Evolutionary conservation across 768 basidiomycete species (phyloP).

Genomic region (Naematelia aurantialba): DNA sequence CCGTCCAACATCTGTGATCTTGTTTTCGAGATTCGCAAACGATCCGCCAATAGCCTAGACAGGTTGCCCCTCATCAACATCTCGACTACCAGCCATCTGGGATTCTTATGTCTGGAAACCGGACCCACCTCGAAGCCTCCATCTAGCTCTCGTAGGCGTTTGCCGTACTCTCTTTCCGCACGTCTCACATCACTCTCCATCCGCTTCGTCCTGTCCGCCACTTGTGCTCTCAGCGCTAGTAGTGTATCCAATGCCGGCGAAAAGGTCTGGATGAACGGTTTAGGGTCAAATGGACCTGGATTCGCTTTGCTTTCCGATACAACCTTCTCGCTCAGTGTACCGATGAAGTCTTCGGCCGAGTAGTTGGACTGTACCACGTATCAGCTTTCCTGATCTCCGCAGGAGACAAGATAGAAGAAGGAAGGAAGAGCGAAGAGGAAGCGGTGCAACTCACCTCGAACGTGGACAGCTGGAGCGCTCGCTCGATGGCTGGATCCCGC

Average conservation of each 20-base stretch:
- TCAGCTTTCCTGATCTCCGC: constrained; percentile 15
- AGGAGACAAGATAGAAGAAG: not conserved
- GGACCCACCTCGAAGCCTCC: constrained; percentile 80
- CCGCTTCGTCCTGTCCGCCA: constrained; percentile 82
- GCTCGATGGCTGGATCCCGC: constrained; percentile 56
- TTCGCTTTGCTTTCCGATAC: constrained; percentile 78
- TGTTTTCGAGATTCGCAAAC: constrained; percentile 81
- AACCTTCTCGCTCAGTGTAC: constrained; percentile 77
- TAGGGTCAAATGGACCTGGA: constrained; percentile 88
- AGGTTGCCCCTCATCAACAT: not conserved
- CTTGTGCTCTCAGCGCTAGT: constrained; percentile 79
- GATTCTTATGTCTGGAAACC: not conserved
- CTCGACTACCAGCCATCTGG: not conserved
- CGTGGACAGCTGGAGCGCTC: constrained; percentile 52
- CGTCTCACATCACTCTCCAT: constrained; percentile 86
- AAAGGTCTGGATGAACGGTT: constrained; percentile 86
- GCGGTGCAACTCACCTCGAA: constrained; percentile 52
- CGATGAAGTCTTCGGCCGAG: constrained; percentile 85
- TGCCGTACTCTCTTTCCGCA: constrained; percentile 88
- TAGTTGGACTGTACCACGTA: constrained; percentile 19
- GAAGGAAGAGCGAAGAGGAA: not conserved
- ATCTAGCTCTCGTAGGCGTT: constrained; percentile 87
- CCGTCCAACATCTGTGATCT: constrained; percentile 87
- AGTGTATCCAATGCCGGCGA: constrained; percentile 86
- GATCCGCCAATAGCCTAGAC: constrained; percentile 76